A percentile compares a stretch with the other conserved stretches of the same genome.
phyloP scores from a whole-genome alignment of 1,284 basidiomycete genomes.

The Papiliotrema terrestris region DNA sequence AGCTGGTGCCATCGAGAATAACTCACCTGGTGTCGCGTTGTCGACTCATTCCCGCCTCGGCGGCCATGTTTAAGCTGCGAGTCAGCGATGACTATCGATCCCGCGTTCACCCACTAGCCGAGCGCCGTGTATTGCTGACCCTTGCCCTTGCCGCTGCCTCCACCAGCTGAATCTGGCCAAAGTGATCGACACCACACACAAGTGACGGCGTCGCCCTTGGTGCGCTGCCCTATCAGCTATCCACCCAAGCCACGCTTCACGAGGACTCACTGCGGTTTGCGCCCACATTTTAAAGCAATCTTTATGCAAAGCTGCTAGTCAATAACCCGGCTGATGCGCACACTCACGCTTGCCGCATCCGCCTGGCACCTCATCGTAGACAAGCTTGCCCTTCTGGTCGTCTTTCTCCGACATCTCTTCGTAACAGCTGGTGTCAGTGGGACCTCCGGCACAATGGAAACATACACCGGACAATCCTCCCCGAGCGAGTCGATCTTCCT shows the following conservation, averaged over 20 bases:
- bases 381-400: conserved; percentile 14
- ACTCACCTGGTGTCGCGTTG: conserved; percentile 31
- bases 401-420: conserved; percentile 34
- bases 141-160: conserved; percentile 8
- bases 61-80: conserved; percentile 35
- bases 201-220: conserved; percentile 21
- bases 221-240: conserved; percentile 4
- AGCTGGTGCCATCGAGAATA: background rate
- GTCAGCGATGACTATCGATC: background rate
- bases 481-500: conserved; percentile 20
- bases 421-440: conserved; percentile 22
- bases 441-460: conserved; percentile 1
- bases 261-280: conserved; percentile 18
- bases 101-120: conserved; percentile 18
- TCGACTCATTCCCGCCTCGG: conserved; percentile 25
- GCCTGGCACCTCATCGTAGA: conserved; percentile 23
- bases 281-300: conserved; percentile 38
- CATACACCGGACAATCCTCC: conserved; percentile 41
- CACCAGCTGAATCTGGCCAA: conserved; percentile 13
- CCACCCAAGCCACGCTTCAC: background rate
- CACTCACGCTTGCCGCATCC: conserved; percentile 39
- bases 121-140: conserved; percentile 8
- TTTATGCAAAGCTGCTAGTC: conserved; percentile 24
- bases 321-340: background rate
- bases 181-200: conserved; percentile 38